phyloP scores from a whole-genome alignment of 352 stramenopile genomes.

The Phytophthora boehmeriae region DNA sequence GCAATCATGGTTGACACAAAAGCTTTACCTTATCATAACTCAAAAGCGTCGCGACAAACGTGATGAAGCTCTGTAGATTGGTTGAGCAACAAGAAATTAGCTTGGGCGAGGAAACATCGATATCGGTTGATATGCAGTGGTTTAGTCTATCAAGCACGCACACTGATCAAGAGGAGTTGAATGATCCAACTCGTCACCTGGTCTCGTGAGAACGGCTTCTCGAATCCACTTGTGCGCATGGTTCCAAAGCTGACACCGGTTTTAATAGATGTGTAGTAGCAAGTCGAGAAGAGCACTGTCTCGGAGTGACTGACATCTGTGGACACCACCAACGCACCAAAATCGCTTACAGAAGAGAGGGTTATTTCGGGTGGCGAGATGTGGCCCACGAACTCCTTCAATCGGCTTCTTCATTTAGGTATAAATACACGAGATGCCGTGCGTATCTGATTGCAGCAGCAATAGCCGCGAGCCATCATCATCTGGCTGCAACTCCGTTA shows the following conservation, averaged over 20 bases:
- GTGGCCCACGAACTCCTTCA: not conserved
- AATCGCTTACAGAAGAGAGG: not conserved
- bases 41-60: constrained; percentile 62
- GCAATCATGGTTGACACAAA: not conserved
- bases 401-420: not conserved
- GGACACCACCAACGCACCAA: not conserved
- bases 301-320: not conserved
- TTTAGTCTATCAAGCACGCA: constrained; percentile 26
- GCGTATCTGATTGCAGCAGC: not conserved
- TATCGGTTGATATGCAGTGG: not conserved
- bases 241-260: not conserved
- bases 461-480: not conserved
- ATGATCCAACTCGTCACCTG: constrained; percentile 80
- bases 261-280: not conserved
- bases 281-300: not conserved
- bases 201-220: constrained; percentile 81
- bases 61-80: constrained; percentile 60
- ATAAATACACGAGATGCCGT: not conserved
- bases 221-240: constrained; percentile 75
- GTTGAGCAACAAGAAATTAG: not conserved
- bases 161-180: constrained; percentile 71
- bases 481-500: not conserved
- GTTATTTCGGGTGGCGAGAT: not conserved
- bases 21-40: constrained; percentile 58
- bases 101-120: not conserved